Conservation (phyloP, 306 rosid species). For the Cyclanthera cordifolia region DNA sequence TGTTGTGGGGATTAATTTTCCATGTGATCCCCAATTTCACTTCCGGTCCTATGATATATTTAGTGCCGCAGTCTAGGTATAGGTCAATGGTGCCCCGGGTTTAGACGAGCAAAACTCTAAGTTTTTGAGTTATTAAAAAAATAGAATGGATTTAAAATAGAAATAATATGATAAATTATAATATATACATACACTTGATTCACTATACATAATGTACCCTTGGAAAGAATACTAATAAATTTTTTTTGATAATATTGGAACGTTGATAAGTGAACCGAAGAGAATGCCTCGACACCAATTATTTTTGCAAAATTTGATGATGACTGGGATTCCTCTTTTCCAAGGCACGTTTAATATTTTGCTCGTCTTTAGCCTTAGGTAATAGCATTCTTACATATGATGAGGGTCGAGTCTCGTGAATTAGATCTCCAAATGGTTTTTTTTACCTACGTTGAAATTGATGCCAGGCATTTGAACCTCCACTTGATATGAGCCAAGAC, state of each 20-base stretch:
- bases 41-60: no score
- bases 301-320: neutral
- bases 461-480: constrained; percentile 86
- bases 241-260: neutral
- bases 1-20: no score
- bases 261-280: neutral
- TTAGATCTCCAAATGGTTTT: constrained; percentile 13
- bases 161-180: neutral
- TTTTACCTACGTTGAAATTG: neutral
- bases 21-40: no score
- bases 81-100: no score
- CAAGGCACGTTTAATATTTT: neutral
- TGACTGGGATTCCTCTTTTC: neutral
- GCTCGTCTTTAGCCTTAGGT: neutral
- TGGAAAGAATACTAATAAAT: neutral
- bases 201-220: neutral
- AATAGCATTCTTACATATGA: neutral
- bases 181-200: neutral
- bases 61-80: no score
- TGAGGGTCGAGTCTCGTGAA: constrained; percentile 14
- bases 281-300: neutral
- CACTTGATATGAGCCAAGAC: constrained; percentile 75
- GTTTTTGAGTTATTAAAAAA: no score
- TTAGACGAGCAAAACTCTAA: no score
- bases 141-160: neutral